Conservation (phyloP, 2,329 filamentous ascomycete genomes). For the Claviceps humidiphila region DNA sequence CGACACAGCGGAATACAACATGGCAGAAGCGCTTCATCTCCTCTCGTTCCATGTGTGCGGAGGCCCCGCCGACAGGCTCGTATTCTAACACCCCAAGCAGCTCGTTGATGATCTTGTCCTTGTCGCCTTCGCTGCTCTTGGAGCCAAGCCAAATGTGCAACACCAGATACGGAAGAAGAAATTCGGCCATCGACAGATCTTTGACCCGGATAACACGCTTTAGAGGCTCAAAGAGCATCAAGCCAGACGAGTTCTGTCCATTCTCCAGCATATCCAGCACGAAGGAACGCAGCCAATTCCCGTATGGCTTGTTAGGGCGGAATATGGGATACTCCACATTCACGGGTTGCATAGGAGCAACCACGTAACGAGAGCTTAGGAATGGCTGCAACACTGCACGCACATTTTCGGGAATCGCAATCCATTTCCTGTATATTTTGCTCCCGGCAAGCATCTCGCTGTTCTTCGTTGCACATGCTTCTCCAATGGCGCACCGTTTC, state of each 20-base stretch:
- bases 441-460: slow-evolving; percentile 33
- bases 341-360: slow-evolving; percentile 47
- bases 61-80: slow-evolving; percentile 34
- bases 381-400: slow-evolving; percentile 81
- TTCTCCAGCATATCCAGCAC: slow-evolving; percentile 72
- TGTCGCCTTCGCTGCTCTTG: slow-evolving; percentile 43
- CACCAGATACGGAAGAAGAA: slow-evolving; percentile 76
- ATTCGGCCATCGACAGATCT: slow-evolving; percentile 74
- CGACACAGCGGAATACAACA: slow-evolving; percentile 78
- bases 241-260: slow-evolving; percentile 59
- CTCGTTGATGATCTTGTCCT: slow-evolving; percentile 55
- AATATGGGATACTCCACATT: slow-evolving; percentile 68
- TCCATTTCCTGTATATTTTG: slow-evolving; percentile 61
- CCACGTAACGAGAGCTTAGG: slow-evolving; percentile 66
- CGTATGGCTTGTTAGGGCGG: slow-evolving; percentile 51
- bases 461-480: slow-evolving; percentile 32
- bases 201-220: slow-evolving; percentile 73
- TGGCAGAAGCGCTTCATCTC: slow-evolving; percentile 78
- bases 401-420: slow-evolving; percentile 60
- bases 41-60: slow-evolving; percentile 51
- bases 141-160: slow-evolving; percentile 72
- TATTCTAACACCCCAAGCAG: slow-evolving; percentile 61
- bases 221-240: slow-evolving; percentile 68
- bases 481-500: slow-evolving; percentile 59
- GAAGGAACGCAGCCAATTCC: slow-evolving; percentile 68